Base-by-base conservation (phyloP, 768 basidiomycete genomes). In the Auriscalpium microsporum region DNA sequence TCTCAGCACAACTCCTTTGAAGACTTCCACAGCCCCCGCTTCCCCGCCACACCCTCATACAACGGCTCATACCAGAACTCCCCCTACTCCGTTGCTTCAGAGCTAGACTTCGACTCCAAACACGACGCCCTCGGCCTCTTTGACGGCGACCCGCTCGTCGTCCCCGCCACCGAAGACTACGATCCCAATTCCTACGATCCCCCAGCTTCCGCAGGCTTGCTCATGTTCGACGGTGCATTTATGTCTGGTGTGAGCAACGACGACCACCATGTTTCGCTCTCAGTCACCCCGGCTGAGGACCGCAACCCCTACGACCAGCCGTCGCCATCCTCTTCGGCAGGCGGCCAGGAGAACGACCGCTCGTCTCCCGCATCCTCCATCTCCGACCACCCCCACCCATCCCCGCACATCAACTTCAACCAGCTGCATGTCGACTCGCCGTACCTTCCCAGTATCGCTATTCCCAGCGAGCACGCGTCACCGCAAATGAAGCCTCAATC, bases 131-230 rank as follows among this genome's bases (percentile, higher is more conserved):
- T 81, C 53, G 69, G 68, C 52, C 66, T 86, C 56, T 79, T 85
- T 42, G 73, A 72, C 34, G 77, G 78, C 54, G 74, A 78, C 42
- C 69, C 70, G 21, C 68, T 68, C 47, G 66, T 59, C 58, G 67
- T 68, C 61, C 28, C 28, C 28, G 65, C 67, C 53, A 62, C 57
- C 62, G 69, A 68, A 52, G 83, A 82, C 34, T 90, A 90, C 77
- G 81, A 90, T 66, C 87, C 88, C 4, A 68, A 78, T 33, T 84
- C 89, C 54, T 90, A 80, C 74, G 88, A 90, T 71, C 64, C 71
- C 5, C 82, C 85, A 17, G 67, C 74, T 56, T 70, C 45, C 13
- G 35, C 50, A 8, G 38, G 55, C 21, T 56, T 60, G 4, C 40
- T 62, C 13, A 60, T 60, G 58, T 62, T 71, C 1, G 65, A 76